Percentiles rank a stretch among this genome's conserved stretches.
These are phyloP conservation scores for Phycomyces nitens DNA, from an alignment of 192 early-diverging fungal genomes.

Conservation along the genomic window DNA sequence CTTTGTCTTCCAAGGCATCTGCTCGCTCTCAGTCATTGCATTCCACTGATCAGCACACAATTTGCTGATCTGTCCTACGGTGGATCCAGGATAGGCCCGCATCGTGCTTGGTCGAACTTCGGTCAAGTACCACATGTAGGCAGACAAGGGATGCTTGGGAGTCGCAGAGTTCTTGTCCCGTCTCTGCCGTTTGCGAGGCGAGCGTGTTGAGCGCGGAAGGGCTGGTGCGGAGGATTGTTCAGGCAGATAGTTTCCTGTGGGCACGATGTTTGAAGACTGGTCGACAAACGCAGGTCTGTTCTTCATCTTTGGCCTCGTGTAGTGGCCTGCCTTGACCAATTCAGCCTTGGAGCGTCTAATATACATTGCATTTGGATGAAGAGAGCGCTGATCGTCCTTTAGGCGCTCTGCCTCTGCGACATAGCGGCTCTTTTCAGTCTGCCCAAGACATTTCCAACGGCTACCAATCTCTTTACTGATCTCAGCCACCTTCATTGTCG, in stretches of 20 bases:
- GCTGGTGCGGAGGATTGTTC: background rate
- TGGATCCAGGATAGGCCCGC: slow-evolving; percentile 54
- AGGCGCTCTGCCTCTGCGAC: slow-evolving; percentile 39
- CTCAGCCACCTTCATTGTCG: slow-evolving; percentile 57
- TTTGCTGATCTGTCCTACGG: slow-evolving; percentile 65
- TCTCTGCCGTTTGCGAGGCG: slow-evolving; percentile 37
- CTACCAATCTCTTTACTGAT: slow-evolving; percentile 55
- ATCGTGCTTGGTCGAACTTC: slow-evolving; percentile 57
- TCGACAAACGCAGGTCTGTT: background rate
- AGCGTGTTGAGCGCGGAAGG: background rate
- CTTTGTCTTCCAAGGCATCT: slow-evolving; percentile 48
- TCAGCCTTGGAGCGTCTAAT: slow-evolving; percentile 58
- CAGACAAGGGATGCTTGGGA: slow-evolving; percentile 71
- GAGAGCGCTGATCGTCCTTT: slow-evolving; percentile 44
- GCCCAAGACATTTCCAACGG: slow-evolving; percentile 40
- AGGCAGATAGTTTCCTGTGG: background rate
- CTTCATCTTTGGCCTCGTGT: slow-evolving; percentile 3
- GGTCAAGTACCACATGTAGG: slow-evolving; percentile 62
- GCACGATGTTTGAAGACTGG: background rate
- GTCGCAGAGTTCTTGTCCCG: slow-evolving; percentile 52
- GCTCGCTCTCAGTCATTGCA: slow-evolving; percentile 40
- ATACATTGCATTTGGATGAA: slow-evolving; percentile 53
- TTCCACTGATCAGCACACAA: slow-evolving; percentile 59
- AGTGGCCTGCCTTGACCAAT: slow-evolving; percentile 43
- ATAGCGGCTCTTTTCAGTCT: slow-evolving; percentile 40